Evolutionary conservation across 2,329 filamentous ascomycete genomes (phyloP), one percentile per base, ranked within the genome.

Genomic region (Tolypocladium ovalisporum): DNA sequence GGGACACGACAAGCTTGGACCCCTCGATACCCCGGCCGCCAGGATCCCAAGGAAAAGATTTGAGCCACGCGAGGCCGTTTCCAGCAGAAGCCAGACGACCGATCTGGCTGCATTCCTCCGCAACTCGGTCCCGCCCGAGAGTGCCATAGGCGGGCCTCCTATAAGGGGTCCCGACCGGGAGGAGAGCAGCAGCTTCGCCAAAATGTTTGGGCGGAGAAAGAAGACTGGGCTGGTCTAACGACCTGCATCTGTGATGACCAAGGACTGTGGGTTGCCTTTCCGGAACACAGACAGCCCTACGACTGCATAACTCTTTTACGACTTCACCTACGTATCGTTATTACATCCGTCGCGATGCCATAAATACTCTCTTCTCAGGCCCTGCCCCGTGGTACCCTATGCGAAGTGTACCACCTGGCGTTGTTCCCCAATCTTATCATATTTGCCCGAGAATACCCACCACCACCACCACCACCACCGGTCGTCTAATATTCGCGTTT

Each of bases 41-140:
- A 75, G 79, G 32, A 75, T 78, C 13, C 74, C 77, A 1, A 81
- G 79, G 77, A 85, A 80, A 71, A 80, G 71, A 63, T 85, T 79
- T 64, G 80, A 83, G 66, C 77, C 82, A 3, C 76, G 81, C 52
- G 81, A 84, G 5, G 72, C 80, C 3, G 71, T 74, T 39, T 70
- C 68, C 8, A 71, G 71, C n/a, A 70, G 69, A 49, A 88, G 72
- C n/a, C 71, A 73, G 52, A 90, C 86, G 2, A 79, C 81, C 22
- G 88, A 90, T 54, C 71, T 93, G 51, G 88, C 89, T 0, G 83
- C 84, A 55, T 93, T 93, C 68, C 73, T 94, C 36, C 82, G 80
- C 56, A 83, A 84, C 64, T 88, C 86, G 17, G 85, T 79, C 37
- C 87, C 88, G 3, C 84, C 86, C 1, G 55, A 58, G 1, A 64